Conservation (phyloP, 2,329 filamentous ascomycete genomes). For the Curvularia hawaiiensis region DNA sequence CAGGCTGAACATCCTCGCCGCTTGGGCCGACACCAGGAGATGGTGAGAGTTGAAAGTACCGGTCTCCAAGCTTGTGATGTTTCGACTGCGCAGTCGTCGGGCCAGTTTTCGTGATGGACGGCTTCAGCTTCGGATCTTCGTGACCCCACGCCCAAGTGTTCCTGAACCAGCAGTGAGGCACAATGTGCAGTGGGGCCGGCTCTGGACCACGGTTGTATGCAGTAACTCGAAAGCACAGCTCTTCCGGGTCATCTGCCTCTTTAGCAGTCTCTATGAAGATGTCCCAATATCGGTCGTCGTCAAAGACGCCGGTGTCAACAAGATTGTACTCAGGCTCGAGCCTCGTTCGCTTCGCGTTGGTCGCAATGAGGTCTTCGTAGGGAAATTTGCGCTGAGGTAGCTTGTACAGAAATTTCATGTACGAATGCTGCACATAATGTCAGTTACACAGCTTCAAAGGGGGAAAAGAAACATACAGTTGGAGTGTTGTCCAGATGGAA, state of each 20-base stretch:
- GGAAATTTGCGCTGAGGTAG: slow-evolving; percentile 92
- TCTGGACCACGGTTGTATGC: slow-evolving; percentile 95
- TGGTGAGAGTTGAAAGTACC: slow-evolving; percentile 84
- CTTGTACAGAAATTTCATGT: slow-evolving; percentile 99
- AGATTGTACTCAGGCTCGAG: slow-evolving; percentile 89
- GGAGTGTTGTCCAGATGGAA: slow-evolving; percentile 97
- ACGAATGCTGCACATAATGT: slow-evolving; percentile 72
- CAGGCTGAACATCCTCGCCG: slow-evolving; percentile 81
- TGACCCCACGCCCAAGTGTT: slow-evolving; percentile 97
- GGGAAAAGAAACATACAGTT: slow-evolving; percentile 53
- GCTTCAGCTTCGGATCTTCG: slow-evolving; percentile 76
- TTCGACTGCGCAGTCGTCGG: slow-evolving; percentile 75
- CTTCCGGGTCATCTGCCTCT: slow-evolving; percentile 87
- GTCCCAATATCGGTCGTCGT: slow-evolving; percentile 93
- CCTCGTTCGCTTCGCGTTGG: slow-evolving; percentile 78
- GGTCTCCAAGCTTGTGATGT: slow-evolving; percentile 79
- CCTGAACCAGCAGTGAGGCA: slow-evolving; percentile 95
- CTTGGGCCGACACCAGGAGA: slow-evolving; percentile 82
- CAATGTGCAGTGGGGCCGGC: slow-evolving; percentile 86
- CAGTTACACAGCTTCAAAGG: slow-evolving; percentile 46
- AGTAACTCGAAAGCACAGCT: slow-evolving; percentile 90
- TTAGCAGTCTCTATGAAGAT: slow-evolving; percentile 97
- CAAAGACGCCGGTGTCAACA: slow-evolving; percentile 84
- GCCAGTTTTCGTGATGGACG: slow-evolving; percentile 70
- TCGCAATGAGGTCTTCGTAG: slow-evolving; percentile 83